Conservation (phyloP, 2,329 filamentous ascomycete genomes). For the Stenocarpella maydis region DNA sequence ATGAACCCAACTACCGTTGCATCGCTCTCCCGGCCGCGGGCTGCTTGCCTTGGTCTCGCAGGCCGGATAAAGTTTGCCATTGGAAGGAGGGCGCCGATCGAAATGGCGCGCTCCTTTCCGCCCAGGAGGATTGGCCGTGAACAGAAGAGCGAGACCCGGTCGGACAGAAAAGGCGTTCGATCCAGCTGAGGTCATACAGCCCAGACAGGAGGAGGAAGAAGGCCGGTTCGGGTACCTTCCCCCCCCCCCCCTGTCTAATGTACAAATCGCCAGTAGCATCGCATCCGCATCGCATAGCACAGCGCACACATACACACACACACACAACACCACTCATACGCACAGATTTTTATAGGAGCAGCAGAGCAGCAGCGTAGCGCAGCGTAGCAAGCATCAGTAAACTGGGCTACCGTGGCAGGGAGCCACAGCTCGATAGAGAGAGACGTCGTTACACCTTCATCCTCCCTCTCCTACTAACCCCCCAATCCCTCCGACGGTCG, state of each 20-base stretch:
- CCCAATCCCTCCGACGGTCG: no score
- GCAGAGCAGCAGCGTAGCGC: no score
- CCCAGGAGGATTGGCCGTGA: not conserved
- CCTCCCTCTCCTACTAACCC: not conserved
- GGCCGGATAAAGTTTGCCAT: not conserved
- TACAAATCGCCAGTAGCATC: conserved; percentile 21
- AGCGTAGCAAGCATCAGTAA: no score
- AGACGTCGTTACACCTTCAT: not conserved
- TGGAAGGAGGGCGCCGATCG: no score
- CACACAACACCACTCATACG: no score
- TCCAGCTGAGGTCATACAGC: conserved; percentile 16
- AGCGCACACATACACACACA: conserved; percentile 1
- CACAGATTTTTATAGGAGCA: no score
- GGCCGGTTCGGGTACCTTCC: not conserved
- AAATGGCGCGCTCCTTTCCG: no score
- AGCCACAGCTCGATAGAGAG: conserved; percentile 13
- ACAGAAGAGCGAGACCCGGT: not conserved
- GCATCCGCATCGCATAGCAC: conserved; percentile 28
- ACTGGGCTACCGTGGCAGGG: conserved; percentile 1
- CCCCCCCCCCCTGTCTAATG: not conserved
- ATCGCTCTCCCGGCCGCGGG: conserved; percentile 20
- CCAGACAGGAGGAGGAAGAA: not conserved
- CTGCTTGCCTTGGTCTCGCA: not conserved
- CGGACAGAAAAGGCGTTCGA: not conserved
- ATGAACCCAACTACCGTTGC: conserved; percentile 32